Conservation (phyloP, 176 grass and related monocot species). For the Musa beccarii region DNA sequence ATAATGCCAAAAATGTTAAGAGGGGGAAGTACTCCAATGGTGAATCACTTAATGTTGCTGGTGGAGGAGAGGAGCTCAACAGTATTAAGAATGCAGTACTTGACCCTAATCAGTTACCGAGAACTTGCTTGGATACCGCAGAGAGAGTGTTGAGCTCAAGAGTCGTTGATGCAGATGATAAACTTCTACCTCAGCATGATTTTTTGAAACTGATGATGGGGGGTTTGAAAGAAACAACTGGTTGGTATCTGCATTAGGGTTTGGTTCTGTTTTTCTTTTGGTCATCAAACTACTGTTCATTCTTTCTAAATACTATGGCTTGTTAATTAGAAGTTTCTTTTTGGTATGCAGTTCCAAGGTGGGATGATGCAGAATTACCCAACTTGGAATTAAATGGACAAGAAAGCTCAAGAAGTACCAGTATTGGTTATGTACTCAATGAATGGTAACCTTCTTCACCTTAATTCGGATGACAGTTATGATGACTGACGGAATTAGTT, state of each 20-base stretch:
- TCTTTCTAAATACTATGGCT: neutral
- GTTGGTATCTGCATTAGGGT: constrained; percentile 24
- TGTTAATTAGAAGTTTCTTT: neutral
- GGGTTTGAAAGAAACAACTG: constrained; percentile 49
- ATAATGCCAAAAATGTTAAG: neutral
- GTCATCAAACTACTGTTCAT: neutral
- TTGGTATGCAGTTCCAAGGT: constrained; percentile 39
- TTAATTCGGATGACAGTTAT: neutral
- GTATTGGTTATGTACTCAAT: constrained; percentile 67
- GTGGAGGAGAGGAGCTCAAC: constrained; percentile 4
- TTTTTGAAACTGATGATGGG: constrained; percentile 47
- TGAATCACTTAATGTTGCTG: neutral
- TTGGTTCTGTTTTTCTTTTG: neutral
- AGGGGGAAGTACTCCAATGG: neutral
- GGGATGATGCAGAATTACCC: constrained; percentile 34
- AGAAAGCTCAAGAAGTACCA: constrained; percentile 16
- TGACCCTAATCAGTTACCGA: neutral
- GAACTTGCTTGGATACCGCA: constrained; percentile 1
- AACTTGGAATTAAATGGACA: constrained; percentile 14
- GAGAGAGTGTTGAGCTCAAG: constrained; percentile 8
- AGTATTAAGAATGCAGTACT: neutral
- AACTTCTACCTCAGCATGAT: constrained; percentile 12
- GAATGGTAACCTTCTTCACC: constrained; percentile 37
- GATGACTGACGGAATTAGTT: too few relatives aligned
- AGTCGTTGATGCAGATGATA: constrained; percentile 22